These are phyloP conservation scores for Nelumbo lutea DNA, from an alignment of 164 flowering plant species.

Conservation along the genomic window DNA sequence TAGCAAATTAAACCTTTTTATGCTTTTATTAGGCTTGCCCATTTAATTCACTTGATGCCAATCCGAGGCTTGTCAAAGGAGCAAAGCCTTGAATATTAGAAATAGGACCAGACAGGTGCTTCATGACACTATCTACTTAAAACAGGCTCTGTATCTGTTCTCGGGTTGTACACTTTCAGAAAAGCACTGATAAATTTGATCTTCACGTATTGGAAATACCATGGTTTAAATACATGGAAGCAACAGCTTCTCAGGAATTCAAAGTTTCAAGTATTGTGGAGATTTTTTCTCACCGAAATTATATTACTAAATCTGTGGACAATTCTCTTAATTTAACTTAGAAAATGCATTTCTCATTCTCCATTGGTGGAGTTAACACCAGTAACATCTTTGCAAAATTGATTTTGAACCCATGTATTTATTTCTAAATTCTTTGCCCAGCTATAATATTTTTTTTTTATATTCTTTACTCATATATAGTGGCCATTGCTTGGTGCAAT, in stretches of 20 bases:
- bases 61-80: neutral
- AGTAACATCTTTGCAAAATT: no score
- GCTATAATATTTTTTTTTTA: no score
- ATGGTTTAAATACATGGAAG: neutral
- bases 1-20: neutral
- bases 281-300: neutral
- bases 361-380: no score
- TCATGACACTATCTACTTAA: neutral
- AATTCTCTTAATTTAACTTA: neutral
- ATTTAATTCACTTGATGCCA: neutral
- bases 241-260: neutral
- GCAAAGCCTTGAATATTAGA: neutral
- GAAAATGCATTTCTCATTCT: no score
- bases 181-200: neutral
- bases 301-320: neutral
- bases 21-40: neutral
- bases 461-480: no score
- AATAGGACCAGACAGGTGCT: neutral
- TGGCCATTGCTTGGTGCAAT: no score
- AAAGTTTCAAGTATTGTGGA: neutral
- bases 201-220: neutral
- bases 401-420: no score
- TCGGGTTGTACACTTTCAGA: neutral
- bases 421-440: no score
- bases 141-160: neutral